Evolutionary conservation across 2,329 filamentous ascomycete species (phyloP), one percentile per base, ranked within the genome.

Genomic region (Malbranchea zuffiana): DNA sequence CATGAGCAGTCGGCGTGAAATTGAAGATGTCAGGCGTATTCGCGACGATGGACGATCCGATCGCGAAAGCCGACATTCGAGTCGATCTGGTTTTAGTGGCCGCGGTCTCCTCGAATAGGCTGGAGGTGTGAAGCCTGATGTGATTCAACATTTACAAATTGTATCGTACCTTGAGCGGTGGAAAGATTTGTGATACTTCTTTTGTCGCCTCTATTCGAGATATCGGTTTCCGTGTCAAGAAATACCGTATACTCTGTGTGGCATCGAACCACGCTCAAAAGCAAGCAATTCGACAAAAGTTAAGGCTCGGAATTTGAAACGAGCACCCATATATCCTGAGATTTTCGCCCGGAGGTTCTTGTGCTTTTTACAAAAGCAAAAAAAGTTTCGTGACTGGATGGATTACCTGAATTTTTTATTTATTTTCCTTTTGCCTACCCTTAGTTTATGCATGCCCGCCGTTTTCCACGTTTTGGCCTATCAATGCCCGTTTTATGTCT

Each of bases 11-110:
- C 51, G 54, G 20, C 47, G 53, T 37, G 57, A 55, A 28, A 37
- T 56, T 15, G 57, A 60, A 30, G 56, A 59, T 31, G 37, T 44
- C 16, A 50, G 55, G 37, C 55, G 55, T 15, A 25, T 51, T 8
- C 54, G 57, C 25, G 50, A 55, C 12, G 58, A 61, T 31, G 45
- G 49, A 29, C 51, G 54, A 34, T 60, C 57, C 8, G 60, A 62
- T 19, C 56, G 54, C 10, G 52, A 50, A 20, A 59, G 53, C 45
- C 53, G 56, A 32, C 54, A 57, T 26, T 59, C 58, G 6, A 59
- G 55, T 41, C 55, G 56, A 32, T 63, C 61, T 6, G 53, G 47
- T 35, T 63, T 60, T 39, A 54, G 51, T 37, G 47, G 51, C 25
- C 47, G 52, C 41, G 49, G 44, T 8, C 35, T 48, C 16, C 33